phyloP scores from a whole-genome alignment of 768 basidiomycete species.

The Serendipita sp. region DNA sequence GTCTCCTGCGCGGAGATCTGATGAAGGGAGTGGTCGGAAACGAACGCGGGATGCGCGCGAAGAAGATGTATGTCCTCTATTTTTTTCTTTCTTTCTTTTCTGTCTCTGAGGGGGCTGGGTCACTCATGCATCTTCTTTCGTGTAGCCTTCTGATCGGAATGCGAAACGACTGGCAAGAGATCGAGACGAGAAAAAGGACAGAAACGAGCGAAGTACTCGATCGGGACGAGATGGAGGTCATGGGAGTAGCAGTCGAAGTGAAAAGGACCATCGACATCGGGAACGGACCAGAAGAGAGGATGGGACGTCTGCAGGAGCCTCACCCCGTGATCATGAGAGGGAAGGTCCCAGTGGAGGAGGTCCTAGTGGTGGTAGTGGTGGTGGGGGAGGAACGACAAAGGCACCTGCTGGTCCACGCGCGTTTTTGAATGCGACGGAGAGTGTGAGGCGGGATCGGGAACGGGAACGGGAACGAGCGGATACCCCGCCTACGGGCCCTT shows the following conservation, averaged over 20 bases:
- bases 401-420: conserved; percentile 45
- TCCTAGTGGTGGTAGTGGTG: too few species aligned
- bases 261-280: conserved; percentile 16
- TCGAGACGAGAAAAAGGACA: conserved; percentile 1
- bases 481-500: conserved; percentile 19
- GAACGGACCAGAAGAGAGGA: conserved; percentile 5
- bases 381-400: conserved; percentile 17
- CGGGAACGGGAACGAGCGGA: conserved; percentile 12
- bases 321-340: conserved; percentile 10
- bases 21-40: background rate
- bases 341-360: conserved; percentile 24
- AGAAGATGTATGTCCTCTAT: background rate
- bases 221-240: too few species aligned
- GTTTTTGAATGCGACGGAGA: conserved; percentile 30
- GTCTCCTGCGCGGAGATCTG: background rate
- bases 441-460: conserved; percentile 13
- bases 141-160: conserved; percentile 1
- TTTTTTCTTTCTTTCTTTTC: background rate
- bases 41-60: conserved; percentile 2
- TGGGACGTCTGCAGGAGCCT: conserved; percentile 1
- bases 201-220: too few species aligned
- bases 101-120: too few species aligned
- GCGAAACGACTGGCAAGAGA: conserved; percentile 5
- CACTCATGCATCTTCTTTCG: too few species aligned
- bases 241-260: conserved; percentile 6